Conservation (phyloP, 805 yeast species). For the Torulaspora microellipsoides region DNA sequence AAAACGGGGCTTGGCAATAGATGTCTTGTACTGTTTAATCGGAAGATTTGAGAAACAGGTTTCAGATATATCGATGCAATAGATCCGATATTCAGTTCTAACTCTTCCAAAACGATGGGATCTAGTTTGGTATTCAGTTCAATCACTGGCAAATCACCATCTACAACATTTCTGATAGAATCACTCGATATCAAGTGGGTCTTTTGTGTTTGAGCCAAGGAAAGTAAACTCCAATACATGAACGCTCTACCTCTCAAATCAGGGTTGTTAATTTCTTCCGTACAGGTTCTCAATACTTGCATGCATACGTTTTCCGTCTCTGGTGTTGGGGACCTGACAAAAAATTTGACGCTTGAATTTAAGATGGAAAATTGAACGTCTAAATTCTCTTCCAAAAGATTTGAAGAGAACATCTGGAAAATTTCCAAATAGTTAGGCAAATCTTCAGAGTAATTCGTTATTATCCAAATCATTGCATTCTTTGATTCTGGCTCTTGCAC, state of each 20-base stretch:
- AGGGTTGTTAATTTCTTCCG: slow-evolving; percentile 74
- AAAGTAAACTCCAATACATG: slow-evolving; percentile 78
- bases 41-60: slow-evolving; percentile 76
- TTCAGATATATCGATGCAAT: slow-evolving; percentile 80
- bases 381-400: slow-evolving; percentile 55
- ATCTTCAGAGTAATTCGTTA: slow-evolving; percentile 61
- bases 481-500: slow-evolving; percentile 77
- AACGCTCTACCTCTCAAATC: slow-evolving; percentile 83
- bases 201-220: slow-evolving; percentile 30
- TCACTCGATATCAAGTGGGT: slow-evolving; percentile 37
- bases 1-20: slow-evolving; percentile 50
- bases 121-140: slow-evolving; percentile 68
- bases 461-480: slow-evolving; percentile 75
- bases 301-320: slow-evolving; percentile 55
- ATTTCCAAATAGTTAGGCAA: slow-evolving; percentile 34
- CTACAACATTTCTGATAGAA: slow-evolving; percentile 49
- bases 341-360: slow-evolving; percentile 70
- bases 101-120: slow-evolving; percentile 66
- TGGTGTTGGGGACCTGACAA: slow-evolving; percentile 49
- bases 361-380: slow-evolving; percentile 72
- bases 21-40: slow-evolving; percentile 50
- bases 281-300: slow-evolving; percentile 56
- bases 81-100: slow-evolving; percentile 76
- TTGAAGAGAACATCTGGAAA: slow-evolving; percentile 36
- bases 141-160: slow-evolving; percentile 58